A percentile compares a stretch with the other conserved stretches of the same genome.
phyloP scores from a whole-genome alignment of 164 flowering plant genomes.

The Amborella trichopoda region DNA sequence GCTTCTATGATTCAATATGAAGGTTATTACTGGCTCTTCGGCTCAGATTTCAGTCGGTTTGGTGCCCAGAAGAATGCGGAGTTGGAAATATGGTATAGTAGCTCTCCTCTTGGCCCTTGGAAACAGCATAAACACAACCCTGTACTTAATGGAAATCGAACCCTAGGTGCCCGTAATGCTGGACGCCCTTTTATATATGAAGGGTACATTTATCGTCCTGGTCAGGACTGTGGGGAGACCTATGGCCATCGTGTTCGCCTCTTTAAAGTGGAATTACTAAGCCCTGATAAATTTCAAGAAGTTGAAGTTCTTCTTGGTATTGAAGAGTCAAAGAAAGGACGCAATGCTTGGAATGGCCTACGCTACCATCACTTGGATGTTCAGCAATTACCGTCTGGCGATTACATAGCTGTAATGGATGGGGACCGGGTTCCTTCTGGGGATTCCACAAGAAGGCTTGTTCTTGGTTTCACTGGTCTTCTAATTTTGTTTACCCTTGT shows the following conservation, averaged over 20 bases:
- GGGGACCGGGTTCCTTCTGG: conserved; percentile 78
- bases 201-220: conserved; percentile 55
- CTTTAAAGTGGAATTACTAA: conserved; percentile 47
- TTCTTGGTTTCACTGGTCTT: conserved; percentile 42
- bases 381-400: conserved; percentile 48
- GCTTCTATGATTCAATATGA: conserved; percentile 32
- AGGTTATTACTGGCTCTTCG: conserved; percentile 62
- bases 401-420: conserved; percentile 66
- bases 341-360: conserved; percentile 70
- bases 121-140: conserved; percentile 72
- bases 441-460: conserved; percentile 28
- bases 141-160: conserved; percentile 32
- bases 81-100: conserved; percentile 73
- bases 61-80: conserved; percentile 54
- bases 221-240: conserved; percentile 69
- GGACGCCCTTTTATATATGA: conserved; percentile 65
- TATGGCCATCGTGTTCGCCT: conserved; percentile 45
- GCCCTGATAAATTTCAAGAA: conserved; percentile 41
- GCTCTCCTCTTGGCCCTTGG: conserved; percentile 74
- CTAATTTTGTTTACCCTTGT: conserved; percentile 21
- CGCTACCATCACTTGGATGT: conserved; percentile 68
- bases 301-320: conserved; percentile 48
- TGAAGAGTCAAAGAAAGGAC: conserved; percentile 36
- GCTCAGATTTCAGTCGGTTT: conserved; percentile 59
- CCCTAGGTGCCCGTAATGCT: conserved; percentile 66